Conservation (phyloP, 1,284 basidiomycete species). For the Polyporus tsugae region DNA sequence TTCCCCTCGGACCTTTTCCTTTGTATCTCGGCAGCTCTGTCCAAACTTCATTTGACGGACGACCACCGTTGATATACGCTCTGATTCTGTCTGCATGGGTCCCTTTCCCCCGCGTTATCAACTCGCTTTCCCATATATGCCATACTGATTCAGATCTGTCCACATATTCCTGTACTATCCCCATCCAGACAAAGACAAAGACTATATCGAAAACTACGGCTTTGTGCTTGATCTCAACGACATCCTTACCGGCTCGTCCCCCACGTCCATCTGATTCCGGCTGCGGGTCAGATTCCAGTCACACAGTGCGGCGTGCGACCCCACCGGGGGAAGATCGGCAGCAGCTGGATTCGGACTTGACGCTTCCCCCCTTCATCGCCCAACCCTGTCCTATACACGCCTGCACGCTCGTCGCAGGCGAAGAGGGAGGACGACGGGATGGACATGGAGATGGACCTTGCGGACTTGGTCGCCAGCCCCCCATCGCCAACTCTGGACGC, state of each 20-base stretch:
- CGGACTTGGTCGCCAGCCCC: slow-evolving; percentile 24
- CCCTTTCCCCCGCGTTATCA: slow-evolving; percentile 16
- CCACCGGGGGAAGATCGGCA: not conserved
- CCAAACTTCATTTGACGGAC: not conserved
- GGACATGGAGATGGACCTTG: slow-evolving; percentile 1
- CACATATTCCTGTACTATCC: slow-evolving; percentile 20
- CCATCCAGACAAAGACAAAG: slow-evolving; percentile 29
- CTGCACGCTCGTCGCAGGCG: not conserved
- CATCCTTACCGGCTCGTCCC: slow-evolving; percentile 30
- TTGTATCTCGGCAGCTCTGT: not conserved
- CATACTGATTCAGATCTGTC: slow-evolving; percentile 21
- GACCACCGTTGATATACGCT: not conserved
- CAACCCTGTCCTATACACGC: slow-evolving; percentile 20
- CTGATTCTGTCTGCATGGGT: slow-evolving; percentile 1
- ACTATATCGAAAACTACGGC: slow-evolving; percentile 31
- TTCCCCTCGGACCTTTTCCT: not conserved
- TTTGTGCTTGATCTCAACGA: slow-evolving; percentile 21
- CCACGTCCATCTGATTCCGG: slow-evolving; percentile 21
- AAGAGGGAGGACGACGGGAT: not conserved
- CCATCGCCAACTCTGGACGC: slow-evolving; percentile 31
- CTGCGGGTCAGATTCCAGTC: not conserved
- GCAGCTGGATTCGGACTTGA: not conserved
- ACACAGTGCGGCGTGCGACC: slow-evolving; percentile 1
- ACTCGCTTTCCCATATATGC: slow-evolving; percentile 8
- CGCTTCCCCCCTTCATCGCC: slow-evolving; percentile 29